A percentile compares a stretch with the other conserved stretches of the same genome.
Evolutionary conservation across 2,329 filamentous ascomycete genomes (phyloP).

Genomic region (Ophiostoma triangulosporum): DNA sequence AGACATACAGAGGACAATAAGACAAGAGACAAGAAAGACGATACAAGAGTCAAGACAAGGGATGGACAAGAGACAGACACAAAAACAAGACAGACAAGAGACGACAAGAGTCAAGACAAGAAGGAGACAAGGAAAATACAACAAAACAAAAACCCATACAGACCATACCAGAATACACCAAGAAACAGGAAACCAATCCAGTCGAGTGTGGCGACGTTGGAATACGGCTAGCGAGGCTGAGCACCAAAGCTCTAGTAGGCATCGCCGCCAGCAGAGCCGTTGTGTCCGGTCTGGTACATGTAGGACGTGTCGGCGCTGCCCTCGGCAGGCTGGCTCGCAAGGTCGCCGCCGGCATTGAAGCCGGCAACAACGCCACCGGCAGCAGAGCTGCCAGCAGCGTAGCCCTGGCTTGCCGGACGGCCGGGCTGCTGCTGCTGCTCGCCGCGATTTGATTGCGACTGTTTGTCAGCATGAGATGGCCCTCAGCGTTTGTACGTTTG

Average conservation of each 20-base stretch:
- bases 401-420: conserved; percentile 39
- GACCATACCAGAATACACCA: background rate
- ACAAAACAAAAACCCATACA: background rate
- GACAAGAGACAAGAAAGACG: no score
- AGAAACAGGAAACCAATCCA: background rate
- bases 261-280: conserved; percentile 40
- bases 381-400: conserved; percentile 29
- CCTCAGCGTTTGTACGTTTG: no score
- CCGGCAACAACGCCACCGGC: conserved; percentile 28
- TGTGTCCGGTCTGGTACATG: conserved; percentile 45
- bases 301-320: conserved; percentile 25
- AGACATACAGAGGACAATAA: background rate
- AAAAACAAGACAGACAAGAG: background rate
- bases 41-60: background rate
- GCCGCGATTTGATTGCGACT: conserved; percentile 69
- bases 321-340: conserved; percentile 28
- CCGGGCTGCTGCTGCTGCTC: conserved; percentile 39
- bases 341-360: conserved; percentile 31
- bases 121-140: background rate
- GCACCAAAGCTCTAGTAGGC: conserved; percentile 28
- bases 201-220: no score
- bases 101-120: background rate
- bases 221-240: background rate
- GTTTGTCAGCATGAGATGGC: background rate
- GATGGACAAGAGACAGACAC: background rate